Percentiles rank a stretch among this genome's conserved stretches.
Conservation (phyloP, 306 rosid genomes). For the Calophaca sinica region DNA sequence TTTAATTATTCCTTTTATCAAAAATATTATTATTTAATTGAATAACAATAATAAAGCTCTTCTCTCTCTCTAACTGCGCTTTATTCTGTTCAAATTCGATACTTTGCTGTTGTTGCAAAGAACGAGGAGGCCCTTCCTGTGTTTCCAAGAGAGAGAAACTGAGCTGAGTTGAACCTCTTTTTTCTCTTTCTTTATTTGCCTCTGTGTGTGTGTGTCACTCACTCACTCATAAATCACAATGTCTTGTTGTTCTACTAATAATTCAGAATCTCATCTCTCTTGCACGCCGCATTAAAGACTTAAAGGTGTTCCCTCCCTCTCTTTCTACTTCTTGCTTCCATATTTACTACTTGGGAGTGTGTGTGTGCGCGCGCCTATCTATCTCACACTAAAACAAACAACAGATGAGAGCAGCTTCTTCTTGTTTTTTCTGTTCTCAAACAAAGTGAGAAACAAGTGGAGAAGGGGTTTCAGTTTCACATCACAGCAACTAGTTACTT, state of each 20-base stretch:
- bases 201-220: conserved; percentile 30
- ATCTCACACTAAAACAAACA: not conserved
- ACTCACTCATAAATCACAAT: conserved; percentile 52
- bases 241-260: conserved; percentile 74
- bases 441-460: not conserved
- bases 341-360: conserved; percentile 18
- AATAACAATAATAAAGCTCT: not conserved
- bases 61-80: conserved; percentile 48
- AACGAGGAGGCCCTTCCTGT: conserved; percentile 66
- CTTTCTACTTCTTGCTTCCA: conserved; percentile 45
- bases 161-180: not conserved
- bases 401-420: conserved; percentile 43
- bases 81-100: conserved; percentile 81
- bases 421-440: conserved; percentile 36
- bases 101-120: conserved; percentile 80
- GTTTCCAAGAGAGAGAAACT: conserved; percentile 67
- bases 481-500: too few relatives aligned
- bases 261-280: conserved; percentile 70
- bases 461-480: conserved; percentile 37
- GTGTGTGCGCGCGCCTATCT: conserved; percentile 38
- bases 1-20: not conserved
- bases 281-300: conserved; percentile 70
- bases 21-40: not conserved
- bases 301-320: conserved; percentile 51
- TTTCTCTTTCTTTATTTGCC: conserved; percentile 43